Evolutionary conservation across 192 early-diverging fungal species (phyloP).

Genomic region (Coemansia sp.): DNA sequence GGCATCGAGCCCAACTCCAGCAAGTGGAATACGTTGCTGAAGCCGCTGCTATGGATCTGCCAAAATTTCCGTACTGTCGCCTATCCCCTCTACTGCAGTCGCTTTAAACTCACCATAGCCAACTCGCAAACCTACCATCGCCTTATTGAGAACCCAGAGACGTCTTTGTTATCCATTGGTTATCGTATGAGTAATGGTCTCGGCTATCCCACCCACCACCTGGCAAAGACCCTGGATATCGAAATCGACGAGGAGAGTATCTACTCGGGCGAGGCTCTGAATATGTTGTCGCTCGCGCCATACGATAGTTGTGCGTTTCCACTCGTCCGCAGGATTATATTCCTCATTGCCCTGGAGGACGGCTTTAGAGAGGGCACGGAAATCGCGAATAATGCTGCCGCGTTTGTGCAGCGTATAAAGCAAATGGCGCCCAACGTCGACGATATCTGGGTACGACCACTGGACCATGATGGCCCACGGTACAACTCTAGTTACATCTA

Average conservation of each 20-base stretch:
- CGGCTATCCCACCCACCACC: neutral
- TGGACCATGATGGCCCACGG: too few species aligned
- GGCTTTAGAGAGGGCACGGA: too few species aligned
- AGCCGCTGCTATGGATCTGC: too few species aligned
- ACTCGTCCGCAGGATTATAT: neutral
- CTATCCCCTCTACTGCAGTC: too few species aligned
- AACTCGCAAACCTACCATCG: too few species aligned
- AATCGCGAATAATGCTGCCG: neutral
- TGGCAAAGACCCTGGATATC: neutral
- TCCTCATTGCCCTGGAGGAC: neutral
- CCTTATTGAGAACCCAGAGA: too few species aligned
- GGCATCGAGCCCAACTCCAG: too few species aligned
- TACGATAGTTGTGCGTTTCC: neutral
- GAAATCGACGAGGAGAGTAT: neutral
- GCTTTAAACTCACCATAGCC: too few species aligned
- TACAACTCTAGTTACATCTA: neutral
- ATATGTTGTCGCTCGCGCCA: neutral
- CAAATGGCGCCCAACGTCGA: neutral
- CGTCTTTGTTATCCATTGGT: too few species aligned
- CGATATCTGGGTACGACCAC: neutral
- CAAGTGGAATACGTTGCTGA: too few species aligned
- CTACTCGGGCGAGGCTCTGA: neutral
- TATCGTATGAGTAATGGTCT: neutral
- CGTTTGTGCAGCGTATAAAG: neutral
- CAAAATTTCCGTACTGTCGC: too few species aligned